Conservation (phyloP, 306 rosid species). For the Sechiopsis laciniata region DNA sequence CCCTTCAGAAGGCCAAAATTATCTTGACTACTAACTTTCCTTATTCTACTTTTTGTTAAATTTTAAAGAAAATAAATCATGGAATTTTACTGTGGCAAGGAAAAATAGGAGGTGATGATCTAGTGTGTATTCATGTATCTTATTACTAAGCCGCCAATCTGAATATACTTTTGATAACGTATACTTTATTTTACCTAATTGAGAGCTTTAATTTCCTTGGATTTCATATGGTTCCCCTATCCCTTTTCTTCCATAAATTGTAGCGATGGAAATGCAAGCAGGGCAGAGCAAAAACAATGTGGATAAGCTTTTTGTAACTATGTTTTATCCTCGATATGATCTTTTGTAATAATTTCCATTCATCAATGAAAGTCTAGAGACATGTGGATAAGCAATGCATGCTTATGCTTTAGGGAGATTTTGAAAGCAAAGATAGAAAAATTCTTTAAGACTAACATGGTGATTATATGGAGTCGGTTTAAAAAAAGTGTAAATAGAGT, state of each 20-base stretch:
- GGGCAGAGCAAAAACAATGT: not conserved
- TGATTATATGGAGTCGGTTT: no score
- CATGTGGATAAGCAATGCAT: not conserved
- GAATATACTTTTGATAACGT: no score
- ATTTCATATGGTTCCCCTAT: not conserved
- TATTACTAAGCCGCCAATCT: not conserved
- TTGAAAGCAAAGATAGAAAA: slow-evolving; percentile 1
- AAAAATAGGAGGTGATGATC: not conserved
- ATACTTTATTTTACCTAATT: not conserved
- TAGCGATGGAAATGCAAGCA: not conserved
- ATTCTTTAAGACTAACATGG: not conserved
- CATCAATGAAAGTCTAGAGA: no score
- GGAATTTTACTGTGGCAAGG: not conserved
- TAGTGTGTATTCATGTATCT: not conserved
- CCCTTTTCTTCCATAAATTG: not conserved
- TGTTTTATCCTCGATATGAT: no score
- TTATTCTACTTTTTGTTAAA: not conserved
- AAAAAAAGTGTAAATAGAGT: not conserved
- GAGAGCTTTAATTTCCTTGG: not conserved
- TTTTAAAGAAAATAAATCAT: not conserved
- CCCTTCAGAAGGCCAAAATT: slow-evolving; percentile 7
- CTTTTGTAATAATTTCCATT: no score
- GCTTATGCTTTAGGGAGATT: no score
- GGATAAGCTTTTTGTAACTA: not conserved
- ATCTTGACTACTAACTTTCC: not conserved